These are phyloP conservation scores for Hypocrella siamensis DNA, from an alignment of 2,329 filamentous ascomycete species.

Conservation along the genomic window DNA sequence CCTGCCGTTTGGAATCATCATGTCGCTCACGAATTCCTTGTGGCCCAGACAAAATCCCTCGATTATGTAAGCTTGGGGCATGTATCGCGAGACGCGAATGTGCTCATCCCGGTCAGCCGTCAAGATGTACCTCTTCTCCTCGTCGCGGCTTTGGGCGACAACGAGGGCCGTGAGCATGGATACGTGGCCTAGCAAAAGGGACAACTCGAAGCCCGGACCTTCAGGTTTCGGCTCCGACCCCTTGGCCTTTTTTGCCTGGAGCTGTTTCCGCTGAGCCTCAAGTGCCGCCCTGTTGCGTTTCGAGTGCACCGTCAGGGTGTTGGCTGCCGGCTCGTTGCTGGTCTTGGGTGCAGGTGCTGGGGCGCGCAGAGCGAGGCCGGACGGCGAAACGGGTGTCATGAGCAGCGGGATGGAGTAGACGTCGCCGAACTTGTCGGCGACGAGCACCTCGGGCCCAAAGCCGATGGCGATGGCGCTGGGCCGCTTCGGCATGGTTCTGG, in stretches of 20 bases:
- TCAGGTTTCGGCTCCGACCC: conserved; percentile 12
- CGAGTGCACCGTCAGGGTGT: conserved; percentile 46
- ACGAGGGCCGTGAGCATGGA: conserved; percentile 76
- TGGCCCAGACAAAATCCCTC: conserved; percentile 85
- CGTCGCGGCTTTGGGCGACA: conserved; percentile 30
- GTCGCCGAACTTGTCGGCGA: conserved; percentile 92
- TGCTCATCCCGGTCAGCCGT: conserved; percentile 50
- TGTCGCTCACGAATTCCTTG: conserved; percentile 62
- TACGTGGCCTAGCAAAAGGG: conserved; percentile 78
- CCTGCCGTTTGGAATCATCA: conserved; percentile 45
- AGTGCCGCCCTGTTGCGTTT: conserved; percentile 45
- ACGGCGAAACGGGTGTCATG: conserved; percentile 8
- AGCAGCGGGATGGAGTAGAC: conserved; percentile 72
- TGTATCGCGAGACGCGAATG: conserved; percentile 70
- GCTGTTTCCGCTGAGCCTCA: conserved; percentile 37
- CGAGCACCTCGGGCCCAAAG: conserved; percentile 57
- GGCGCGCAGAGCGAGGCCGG: conserved; percentile 4
- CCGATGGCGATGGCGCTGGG: conserved; percentile 63
- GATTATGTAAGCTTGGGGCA: conserved; percentile 74
- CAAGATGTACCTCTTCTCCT: conserved; percentile 32
- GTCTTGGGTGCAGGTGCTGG: conserved; percentile 4
- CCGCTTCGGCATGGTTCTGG: conserved; percentile 74
- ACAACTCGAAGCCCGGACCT: conserved; percentile 49
- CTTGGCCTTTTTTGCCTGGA: conserved; percentile 16
- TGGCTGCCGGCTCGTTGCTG: conserved; percentile 32